phyloP scores from a whole-genome alignment of 345 rosid species.

The Gossypium stocksii region DNA sequence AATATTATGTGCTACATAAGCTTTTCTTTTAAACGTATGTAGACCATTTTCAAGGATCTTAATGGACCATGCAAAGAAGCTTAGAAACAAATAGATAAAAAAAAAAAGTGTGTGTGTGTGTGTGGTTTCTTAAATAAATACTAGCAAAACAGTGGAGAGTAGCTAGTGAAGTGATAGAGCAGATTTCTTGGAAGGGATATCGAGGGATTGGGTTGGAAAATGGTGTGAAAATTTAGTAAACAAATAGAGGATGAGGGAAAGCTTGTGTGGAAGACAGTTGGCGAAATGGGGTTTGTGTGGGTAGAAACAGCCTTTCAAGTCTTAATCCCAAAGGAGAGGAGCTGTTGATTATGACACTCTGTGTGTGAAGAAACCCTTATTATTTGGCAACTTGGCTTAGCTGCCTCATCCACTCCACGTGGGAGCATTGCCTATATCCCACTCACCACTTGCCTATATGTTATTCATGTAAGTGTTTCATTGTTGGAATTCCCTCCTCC shows the following conservation, averaged over 20 bases:
- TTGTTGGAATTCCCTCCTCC: too few relatives aligned
- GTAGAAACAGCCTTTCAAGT: conserved; percentile 28
- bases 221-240: background rate
- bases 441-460: too few relatives aligned
- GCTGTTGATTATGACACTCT: background rate
- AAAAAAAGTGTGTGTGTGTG: background rate
- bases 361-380: background rate
- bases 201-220: background rate
- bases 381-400: background rate
- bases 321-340: conserved; percentile 27
- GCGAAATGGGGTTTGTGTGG: conserved; percentile 50
- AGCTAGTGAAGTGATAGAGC: background rate
- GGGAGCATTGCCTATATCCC: too few relatives aligned
- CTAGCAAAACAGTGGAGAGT: background rate
- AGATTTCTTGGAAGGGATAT: background rate
- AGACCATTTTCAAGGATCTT: background rate
- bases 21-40: background rate
- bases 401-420: too few relatives aligned
- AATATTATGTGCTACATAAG: background rate
- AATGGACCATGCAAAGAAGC: background rate
- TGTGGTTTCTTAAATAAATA: too few relatives aligned
- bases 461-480: too few relatives aligned
- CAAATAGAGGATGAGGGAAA: background rate
- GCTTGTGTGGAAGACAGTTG: conserved; percentile 24
- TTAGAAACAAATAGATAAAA: background rate